Evolutionary conservation across 1,284 basidiomycete genomes (phyloP), one percentile per base, ranked within the genome.

Genomic region (Boletus subluridellus): DNA sequence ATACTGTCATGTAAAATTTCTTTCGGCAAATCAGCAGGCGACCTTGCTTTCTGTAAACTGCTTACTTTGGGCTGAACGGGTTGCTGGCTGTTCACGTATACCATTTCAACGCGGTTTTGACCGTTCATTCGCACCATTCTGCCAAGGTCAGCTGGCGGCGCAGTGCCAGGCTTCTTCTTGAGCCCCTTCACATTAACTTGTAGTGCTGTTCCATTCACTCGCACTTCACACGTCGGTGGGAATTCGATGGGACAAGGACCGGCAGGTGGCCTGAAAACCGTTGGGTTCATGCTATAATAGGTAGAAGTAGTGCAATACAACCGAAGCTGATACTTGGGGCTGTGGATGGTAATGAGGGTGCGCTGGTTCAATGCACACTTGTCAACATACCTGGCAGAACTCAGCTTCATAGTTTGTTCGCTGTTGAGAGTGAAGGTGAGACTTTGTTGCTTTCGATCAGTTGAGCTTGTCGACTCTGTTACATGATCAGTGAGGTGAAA

Each of bases 121-220:
- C 80, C 74, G 0, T 77, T 73, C 45, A 72, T 72, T 57, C 82
- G 78, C 8, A 88, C 74, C 52, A 81, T 76, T 71, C 83, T 87
- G 41, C 83, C 83, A 41, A 98, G 74, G 70, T 96, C 89, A 11
- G 94, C 89, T 1, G 95, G 95, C 21, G 95, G 94, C 1, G 95
- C 92, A 52, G 93, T 97, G 1, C 95, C 95, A n/a, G 94, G 89
- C 69, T 94, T 96, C 75, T 97, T 97, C 80, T 97, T 95, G 66
- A 98, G 76, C 2, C 95, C 95, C 69, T 94, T 93, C 64, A 94
- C 76, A 72, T 90, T 95, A 53, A 90, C 92, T 12, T 78, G 78
- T 35, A 96, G 75, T 50, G 82, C 77, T 4, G 80, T 78, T 58
- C 79, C 81, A 71, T 98, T 96, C 41, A 97, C 84, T 65, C 89